Evolutionary conservation across 352 stramenopile genomes (phyloP).

Genomic region (Globisporangium barbulae): DNA sequence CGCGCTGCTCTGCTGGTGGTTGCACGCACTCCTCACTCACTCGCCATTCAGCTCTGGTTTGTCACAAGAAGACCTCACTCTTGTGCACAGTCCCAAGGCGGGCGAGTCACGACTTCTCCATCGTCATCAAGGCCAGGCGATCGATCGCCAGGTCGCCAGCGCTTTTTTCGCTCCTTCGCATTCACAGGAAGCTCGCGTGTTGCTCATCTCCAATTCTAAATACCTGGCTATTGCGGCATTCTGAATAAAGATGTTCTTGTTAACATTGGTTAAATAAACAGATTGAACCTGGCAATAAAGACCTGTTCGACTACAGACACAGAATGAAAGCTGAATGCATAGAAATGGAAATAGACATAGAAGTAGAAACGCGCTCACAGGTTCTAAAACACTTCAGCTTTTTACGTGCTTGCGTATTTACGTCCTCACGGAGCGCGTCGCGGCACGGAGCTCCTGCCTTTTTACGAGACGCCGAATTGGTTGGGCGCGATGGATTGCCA

Average conservation of each 20-base stretch:
- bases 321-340: slow-evolving; percentile 3
- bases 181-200: background rate
- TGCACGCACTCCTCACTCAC: background rate
- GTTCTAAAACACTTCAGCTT: background rate
- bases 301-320: background rate
- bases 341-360: slow-evolving; percentile 3
- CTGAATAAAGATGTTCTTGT: background rate
- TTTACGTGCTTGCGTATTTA: slow-evolving; percentile 7
- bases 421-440: background rate
- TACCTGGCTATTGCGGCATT: background rate
- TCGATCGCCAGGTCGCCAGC: slow-evolving; percentile 8
- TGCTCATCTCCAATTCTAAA: background rate
- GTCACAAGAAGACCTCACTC: background rate
- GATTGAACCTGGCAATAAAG: background rate
- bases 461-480: slow-evolving; percentile 15
- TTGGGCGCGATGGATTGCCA: slow-evolving; percentile 12
- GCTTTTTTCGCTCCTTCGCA: slow-evolving; percentile 3
- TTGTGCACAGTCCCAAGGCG: slow-evolving; percentile 1
- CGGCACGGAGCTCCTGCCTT: background rate
- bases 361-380: background rate
- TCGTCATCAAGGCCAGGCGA: background rate
- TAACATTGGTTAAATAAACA: too few relatives aligned
- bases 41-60: background rate
- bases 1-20: background rate
- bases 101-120: background rate